Base-by-base conservation (phyloP, 495 filamentous ascomycete species). In the Astrothelium subdiscretum region DNA sequence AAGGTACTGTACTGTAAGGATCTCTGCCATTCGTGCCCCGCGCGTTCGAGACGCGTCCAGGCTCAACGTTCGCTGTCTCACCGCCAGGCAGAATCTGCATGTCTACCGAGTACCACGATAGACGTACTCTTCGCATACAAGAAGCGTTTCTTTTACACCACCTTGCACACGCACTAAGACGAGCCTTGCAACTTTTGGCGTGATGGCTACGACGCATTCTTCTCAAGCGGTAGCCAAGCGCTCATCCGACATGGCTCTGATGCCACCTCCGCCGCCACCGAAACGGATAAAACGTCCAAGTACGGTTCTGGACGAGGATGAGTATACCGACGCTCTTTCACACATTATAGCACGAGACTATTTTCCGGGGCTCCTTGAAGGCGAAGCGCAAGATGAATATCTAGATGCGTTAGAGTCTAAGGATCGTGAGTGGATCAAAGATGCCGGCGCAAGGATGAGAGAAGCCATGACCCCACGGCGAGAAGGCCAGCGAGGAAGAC, bases 301-400 rank as follows among this genome's bases (percentile, higher is more conserved):
- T 63, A 92, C 85, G 57, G 86, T 96, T 40, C 82, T 98, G 27
- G 91, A 96, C 73, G 94, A 98, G 79, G 94, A 98, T 67, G 84
- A 85, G 66, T 98, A 98, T 77, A 92, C 90, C 27, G 84, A 89
- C 61, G 88, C 89, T 10, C 76, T 98, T 29, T 95, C 92, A 1
- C 87, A 96, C 58, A 97, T 98, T 67, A 96, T 97, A 60, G 88
- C 89, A 31, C 89, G 95, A 42, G 95, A 98, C 75, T 98, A 94
- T 79, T 98, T 97, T 72, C 94, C 94, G 0, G 94, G 92, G 2
- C 79, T 98, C 0, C 78, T 92, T 0, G 92, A 97, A 68, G 85
- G 83, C 31, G 84, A 96, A 63, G 83, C 84, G 2, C 91, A 96
- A 69, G 85, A 92, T 67, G 94, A 98, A 66, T 97, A 96, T 69